Conservation (phyloP, 2,329 filamentous ascomycete species). For the Hymenoscyphus fraxineus region DNA sequence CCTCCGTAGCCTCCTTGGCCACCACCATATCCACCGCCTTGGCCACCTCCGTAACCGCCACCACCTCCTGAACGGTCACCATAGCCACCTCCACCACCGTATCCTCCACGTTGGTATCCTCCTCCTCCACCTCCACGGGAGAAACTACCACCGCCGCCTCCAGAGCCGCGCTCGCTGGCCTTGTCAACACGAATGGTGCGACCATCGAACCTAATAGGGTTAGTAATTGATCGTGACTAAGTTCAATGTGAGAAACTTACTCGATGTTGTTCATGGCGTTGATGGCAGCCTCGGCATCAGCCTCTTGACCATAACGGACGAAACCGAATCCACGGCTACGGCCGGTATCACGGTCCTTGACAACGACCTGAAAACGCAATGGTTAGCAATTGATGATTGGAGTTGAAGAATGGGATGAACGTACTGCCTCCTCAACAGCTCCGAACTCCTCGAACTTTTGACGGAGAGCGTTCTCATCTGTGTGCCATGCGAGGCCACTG, state of each 20-base stretch:
- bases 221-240: constrained; percentile 15
- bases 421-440: constrained; percentile 88
- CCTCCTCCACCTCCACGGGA: constrained; percentile 40
- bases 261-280: constrained; percentile 81
- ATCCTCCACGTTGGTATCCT: constrained; percentile 40
- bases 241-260: constrained; percentile 50
- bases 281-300: constrained; percentile 74
- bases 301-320: constrained; percentile 78
- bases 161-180: constrained; percentile 65
- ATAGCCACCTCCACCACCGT: constrained; percentile 39
- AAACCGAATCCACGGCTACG: constrained; percentile 97
- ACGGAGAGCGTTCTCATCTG: constrained; percentile 80
- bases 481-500: constrained; percentile 98
- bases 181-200: constrained; percentile 94
- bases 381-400: constrained; percentile 14
- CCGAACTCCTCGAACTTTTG: constrained; percentile 93
- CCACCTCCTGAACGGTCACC: constrained; percentile 54
- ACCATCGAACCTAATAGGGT: constrained; percentile 72
- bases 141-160: constrained; percentile 49
- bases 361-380: constrained; percentile 67
- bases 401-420: constrained; percentile 39
- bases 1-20: constrained; percentile 38
- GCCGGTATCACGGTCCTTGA: constrained; percentile 95
- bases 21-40: constrained; percentile 30
- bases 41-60: constrained; percentile 42